Conservation (phyloP, 164 flowering plant genomes). For the Macadamia integrifolia region DNA sequence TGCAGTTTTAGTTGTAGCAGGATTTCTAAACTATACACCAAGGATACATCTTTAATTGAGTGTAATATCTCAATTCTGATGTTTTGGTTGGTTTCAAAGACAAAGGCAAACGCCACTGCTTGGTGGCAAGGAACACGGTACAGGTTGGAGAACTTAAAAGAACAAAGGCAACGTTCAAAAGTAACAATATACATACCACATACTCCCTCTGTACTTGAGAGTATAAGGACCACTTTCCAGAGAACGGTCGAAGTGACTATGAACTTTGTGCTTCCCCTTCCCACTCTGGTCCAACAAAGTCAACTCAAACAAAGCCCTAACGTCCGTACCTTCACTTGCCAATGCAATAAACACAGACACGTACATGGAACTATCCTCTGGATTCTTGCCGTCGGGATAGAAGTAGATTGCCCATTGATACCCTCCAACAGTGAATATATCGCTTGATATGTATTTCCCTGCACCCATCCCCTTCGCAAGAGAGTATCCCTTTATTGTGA, state of each 20-base stretch:
- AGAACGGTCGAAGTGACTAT: conserved; percentile 78
- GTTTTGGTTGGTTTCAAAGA: no score
- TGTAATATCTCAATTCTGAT: no score
- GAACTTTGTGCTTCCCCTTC: conserved; percentile 71
- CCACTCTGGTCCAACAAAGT: conserved; percentile 79
- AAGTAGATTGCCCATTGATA: conserved; percentile 91
- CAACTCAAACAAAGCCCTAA: conserved; percentile 76
- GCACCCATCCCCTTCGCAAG: conserved; percentile 82
- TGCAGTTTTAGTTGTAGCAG: no score
- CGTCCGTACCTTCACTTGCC: conserved; percentile 79
- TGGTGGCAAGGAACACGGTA: no score
- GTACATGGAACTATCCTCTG: conserved; percentile 64
- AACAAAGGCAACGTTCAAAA: no score
- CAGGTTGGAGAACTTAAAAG: background rate
- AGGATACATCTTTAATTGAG: no score
- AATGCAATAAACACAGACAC: conserved; percentile 78
- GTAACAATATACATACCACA: conserved; percentile 54
- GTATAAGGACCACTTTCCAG: conserved; percentile 81
- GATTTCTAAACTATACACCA: no score
- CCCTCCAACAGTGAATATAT: conserved; percentile 69
- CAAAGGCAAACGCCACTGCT: no score
- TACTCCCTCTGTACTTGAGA: conserved; percentile 77
- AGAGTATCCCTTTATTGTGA: conserved; percentile 68
- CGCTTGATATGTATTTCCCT: conserved; percentile 67
- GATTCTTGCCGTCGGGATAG: conserved; percentile 87